A percentile compares a stretch with the other conserved stretches of the same genome.
phyloP scores from a whole-genome alignment of 768 basidiomycete species.

The Lyophyllum shimeji region DNA sequence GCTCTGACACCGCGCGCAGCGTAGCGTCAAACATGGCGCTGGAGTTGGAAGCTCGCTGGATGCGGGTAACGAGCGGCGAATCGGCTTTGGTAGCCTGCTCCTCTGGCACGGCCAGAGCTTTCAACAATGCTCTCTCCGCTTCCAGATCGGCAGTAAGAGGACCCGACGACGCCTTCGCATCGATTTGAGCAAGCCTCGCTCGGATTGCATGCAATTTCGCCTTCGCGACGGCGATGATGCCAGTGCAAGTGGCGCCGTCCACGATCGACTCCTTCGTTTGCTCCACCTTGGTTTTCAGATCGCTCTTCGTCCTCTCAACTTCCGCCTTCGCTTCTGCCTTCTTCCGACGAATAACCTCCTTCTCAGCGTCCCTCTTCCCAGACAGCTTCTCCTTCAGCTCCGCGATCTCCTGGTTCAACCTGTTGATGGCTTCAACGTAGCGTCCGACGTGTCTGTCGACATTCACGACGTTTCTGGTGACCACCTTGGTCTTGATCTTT shows the following conservation, averaged over 20 bases:
- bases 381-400: constrained; percentile 86
- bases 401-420: constrained; percentile 80
- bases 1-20: constrained; percentile 78
- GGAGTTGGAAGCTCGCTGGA: constrained; percentile 73
- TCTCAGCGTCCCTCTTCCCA: constrained; percentile 64
- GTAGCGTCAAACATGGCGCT: constrained; percentile 84
- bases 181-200: constrained; percentile 58
- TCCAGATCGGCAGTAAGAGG: constrained; percentile 57
- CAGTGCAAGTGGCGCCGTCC: constrained; percentile 75
- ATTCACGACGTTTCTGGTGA: constrained; percentile 93
- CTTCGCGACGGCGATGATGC: constrained; percentile 69
- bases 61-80: constrained; percentile 55
- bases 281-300: constrained; percentile 69
- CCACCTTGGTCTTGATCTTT: constrained; percentile 96
- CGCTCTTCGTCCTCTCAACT: constrained; percentile 69
- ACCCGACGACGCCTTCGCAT: constrained; percentile 36
- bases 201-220: constrained; percentile 65
- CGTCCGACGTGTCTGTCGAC: constrained; percentile 93
- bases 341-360: constrained; percentile 63
- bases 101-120: constrained; percentile 66
- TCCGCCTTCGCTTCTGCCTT: constrained; percentile 70
- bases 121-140: constrained; percentile 70
- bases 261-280: constrained; percentile 70
- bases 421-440: constrained; percentile 92
- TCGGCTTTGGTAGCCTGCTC: constrained; percentile 62